Percentiles rank a stretch among this genome's conserved stretches.
These are phyloP conservation scores for Datisca glomerata DNA, from an alignment of 306 rosid species.

Conservation along the genomic window DNA sequence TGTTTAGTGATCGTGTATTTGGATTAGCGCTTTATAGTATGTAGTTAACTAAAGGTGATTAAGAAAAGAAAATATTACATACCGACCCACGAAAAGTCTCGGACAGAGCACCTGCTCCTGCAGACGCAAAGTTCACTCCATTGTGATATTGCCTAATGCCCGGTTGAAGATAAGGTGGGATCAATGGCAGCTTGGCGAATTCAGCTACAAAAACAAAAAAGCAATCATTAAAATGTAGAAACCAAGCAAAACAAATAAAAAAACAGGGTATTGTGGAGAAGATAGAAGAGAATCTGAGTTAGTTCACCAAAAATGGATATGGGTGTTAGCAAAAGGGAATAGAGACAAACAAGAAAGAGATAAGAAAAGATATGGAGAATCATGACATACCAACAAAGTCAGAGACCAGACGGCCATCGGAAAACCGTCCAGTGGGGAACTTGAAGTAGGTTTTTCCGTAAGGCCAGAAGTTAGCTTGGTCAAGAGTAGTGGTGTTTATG, in stretches of 20 bases:
- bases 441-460: conserved; percentile 69
- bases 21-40: no score
- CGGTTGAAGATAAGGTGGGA: conserved; percentile 68
- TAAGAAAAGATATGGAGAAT: conserved; percentile 15
- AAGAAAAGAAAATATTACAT: conserved; percentile 17
- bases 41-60: no score
- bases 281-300: conserved; percentile 15
- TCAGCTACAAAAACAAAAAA: conserved; percentile 33
- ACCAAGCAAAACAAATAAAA: neutral
- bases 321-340: conserved; percentile 1
- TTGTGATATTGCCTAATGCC: conserved; percentile 29
- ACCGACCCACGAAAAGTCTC: conserved; percentile 76
- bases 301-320: conserved; percentile 19
- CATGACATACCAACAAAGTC: conserved; percentile 60
- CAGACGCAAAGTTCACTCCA: conserved; percentile 85
- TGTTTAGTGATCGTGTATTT: no score
- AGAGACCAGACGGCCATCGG: conserved; percentile 73
- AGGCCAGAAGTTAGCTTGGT: conserved; percentile 95
- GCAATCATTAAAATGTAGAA: neutral
- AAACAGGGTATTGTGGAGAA: conserved; percentile 1
- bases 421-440: conserved; percentile 82
- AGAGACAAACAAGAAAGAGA: conserved; percentile 17
- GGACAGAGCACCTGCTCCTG: conserved; percentile 84
- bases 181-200: conserved; percentile 55
- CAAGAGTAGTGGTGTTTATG: conserved; percentile 75